Conservation (phyloP, 2,329 filamentous ascomycete genomes). For the Xylariaceae sp. region DNA sequence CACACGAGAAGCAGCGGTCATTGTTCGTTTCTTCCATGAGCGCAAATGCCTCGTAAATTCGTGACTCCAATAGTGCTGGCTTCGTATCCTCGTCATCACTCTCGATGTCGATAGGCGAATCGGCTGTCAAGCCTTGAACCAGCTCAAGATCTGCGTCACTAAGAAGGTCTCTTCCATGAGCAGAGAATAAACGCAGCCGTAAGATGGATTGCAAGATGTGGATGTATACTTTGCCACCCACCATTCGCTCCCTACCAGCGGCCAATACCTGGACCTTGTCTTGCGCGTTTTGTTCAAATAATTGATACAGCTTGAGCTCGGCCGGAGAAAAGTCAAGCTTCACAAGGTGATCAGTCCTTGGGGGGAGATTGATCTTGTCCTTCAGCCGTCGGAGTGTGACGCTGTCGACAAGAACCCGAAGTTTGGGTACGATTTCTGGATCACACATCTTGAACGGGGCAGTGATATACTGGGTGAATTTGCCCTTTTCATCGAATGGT, state of each 20-base stretch:
- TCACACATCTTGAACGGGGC: slow-evolving; percentile 83
- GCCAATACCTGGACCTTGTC: slow-evolving; percentile 73
- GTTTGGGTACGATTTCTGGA: slow-evolving; percentile 73
- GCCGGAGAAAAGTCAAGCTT: slow-evolving; percentile 68
- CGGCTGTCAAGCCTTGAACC: slow-evolving; percentile 73
- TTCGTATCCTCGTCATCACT: slow-evolving; percentile 63
- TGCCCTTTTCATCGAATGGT: slow-evolving; percentile 73
- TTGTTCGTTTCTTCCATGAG: slow-evolving; percentile 77
- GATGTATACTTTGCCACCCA: slow-evolving; percentile 84
- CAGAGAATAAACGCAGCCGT: slow-evolving; percentile 82
- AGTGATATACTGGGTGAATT: slow-evolving; percentile 76
- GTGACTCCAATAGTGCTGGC: slow-evolving; percentile 57
- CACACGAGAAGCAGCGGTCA: slow-evolving; percentile 68
- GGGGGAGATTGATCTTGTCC: slow-evolving; percentile 79
- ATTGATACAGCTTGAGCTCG: slow-evolving; percentile 73
- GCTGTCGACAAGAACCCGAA: slow-evolving; percentile 88
- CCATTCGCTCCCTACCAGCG: slow-evolving; percentile 55
- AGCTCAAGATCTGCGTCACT: slow-evolving; percentile 75
- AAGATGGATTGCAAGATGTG: slow-evolving; percentile 90
- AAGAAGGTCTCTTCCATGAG: slow-evolving; percentile 87
- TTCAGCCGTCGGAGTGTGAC: slow-evolving; percentile 88
- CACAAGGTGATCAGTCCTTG: slow-evolving; percentile 66
- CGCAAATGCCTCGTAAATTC: slow-evolving; percentile 80
- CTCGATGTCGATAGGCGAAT: slow-evolving; percentile 84
- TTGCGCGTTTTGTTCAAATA: slow-evolving; percentile 76